Percentiles rank a stretch among this genome's conserved stretches.
These are phyloP conservation scores for Tephrocybe sp. DNA, from an alignment of 768 basidiomycete genomes.

Conservation along the genomic window DNA sequence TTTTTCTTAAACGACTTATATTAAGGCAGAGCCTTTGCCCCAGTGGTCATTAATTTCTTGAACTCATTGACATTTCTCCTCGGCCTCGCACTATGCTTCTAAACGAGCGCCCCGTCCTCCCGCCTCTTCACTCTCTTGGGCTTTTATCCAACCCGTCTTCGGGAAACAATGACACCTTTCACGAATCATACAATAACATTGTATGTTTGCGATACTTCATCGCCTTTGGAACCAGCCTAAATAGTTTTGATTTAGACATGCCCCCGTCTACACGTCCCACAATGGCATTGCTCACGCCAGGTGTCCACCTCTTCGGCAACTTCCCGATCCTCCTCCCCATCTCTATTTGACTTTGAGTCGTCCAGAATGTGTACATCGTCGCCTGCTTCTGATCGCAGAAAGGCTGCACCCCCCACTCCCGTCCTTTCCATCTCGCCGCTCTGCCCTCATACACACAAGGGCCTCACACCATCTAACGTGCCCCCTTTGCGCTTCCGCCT, in stretches of 20 bases:
- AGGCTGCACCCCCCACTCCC: slow-evolving; percentile 29
- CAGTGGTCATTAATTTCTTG: slow-evolving; percentile 31
- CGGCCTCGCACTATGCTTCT: slow-evolving; percentile 12
- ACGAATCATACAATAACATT: slow-evolving; percentile 19
- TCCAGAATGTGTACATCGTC: slow-evolving; percentile 11
- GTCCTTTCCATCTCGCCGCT: slow-evolving; percentile 31
- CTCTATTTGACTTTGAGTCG: slow-evolving; percentile 18
- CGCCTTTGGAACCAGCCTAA: background rate
- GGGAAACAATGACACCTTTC: slow-evolving; percentile 5
- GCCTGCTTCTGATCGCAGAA: background rate
- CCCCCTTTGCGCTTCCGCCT: slow-evolving; percentile 25
- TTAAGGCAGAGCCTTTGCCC: slow-evolving; percentile 38
- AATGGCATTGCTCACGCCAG: slow-evolving; percentile 26
- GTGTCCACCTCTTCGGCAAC: slow-evolving; percentile 38
- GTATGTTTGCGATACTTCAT: slow-evolving; percentile 10
- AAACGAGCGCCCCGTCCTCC: slow-evolving; percentile 49
- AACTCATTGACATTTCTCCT: slow-evolving; percentile 4
- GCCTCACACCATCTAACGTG: slow-evolving; percentile 18
- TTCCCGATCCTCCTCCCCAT: slow-evolving; percentile 38
- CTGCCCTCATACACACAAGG: slow-evolving; percentile 16
- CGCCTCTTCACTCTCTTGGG: slow-evolving; percentile 50
- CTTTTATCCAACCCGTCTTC: slow-evolving; percentile 27
- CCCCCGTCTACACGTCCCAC: slow-evolving; percentile 18
- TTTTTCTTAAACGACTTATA: slow-evolving; percentile 21
- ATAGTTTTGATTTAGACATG: slow-evolving; percentile 16